phyloP scores from a whole-genome alignment of 1,284 basidiomycete species.

The Ustilago cynodontis region DNA sequence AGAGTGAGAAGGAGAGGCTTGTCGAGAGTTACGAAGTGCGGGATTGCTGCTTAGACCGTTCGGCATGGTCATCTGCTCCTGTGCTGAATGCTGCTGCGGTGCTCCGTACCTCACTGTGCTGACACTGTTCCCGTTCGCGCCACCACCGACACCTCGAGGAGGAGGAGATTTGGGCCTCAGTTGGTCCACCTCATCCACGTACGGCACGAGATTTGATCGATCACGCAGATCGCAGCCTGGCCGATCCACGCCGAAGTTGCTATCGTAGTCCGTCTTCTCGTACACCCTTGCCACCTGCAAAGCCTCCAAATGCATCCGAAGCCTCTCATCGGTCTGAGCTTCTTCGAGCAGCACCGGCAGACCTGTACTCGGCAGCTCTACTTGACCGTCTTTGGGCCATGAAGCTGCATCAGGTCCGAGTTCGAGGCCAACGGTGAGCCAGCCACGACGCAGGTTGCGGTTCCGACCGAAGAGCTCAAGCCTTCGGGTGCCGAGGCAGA shows the following conservation, averaged over 20 bases:
- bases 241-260: slow-evolving; percentile 59
- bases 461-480: slow-evolving; percentile 89
- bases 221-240: slow-evolving; percentile 57
- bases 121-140: background rate
- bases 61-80: slow-evolving; percentile 19
- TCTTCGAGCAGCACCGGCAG: slow-evolving; percentile 12
- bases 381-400: slow-evolving; percentile 22
- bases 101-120: background rate
- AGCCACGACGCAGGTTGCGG: slow-evolving; percentile 82
- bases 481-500: slow-evolving; percentile 91
- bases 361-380: slow-evolving; percentile 21
- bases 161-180: slow-evolving; percentile 65
- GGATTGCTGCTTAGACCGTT: slow-evolving; percentile 37
- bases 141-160: slow-evolving; percentile 17
- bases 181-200: slow-evolving; percentile 50
- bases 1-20: background rate
- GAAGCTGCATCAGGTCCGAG: slow-evolving; percentile 57
- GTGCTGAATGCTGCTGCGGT: background rate
- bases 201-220: slow-evolving; percentile 63
- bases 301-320: slow-evolving; percentile 12
- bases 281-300: slow-evolving; percentile 46
- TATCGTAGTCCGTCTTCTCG: slow-evolving; percentile 50
- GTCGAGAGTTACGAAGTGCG: slow-evolving; percentile 22
- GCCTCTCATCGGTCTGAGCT: background rate
- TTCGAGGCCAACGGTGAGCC: slow-evolving; percentile 82